phyloP scores from a whole-genome alignment of 2,329 filamentous ascomycete species.

The Geosmithia morbida region DNA sequence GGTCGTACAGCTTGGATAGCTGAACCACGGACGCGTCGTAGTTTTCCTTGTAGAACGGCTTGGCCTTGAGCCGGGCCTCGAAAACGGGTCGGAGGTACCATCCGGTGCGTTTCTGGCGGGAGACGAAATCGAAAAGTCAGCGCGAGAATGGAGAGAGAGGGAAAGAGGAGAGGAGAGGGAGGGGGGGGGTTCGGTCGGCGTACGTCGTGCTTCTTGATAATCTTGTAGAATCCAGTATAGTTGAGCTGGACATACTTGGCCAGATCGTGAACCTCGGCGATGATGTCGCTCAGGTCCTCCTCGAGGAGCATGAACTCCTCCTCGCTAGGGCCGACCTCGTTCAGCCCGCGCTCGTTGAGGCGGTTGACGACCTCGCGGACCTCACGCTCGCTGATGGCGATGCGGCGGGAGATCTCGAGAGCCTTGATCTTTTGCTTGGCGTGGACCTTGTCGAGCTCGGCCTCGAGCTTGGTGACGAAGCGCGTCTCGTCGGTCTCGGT shows the following conservation, averaged over 20 bases:
- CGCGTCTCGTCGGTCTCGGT: constrained; percentile 79
- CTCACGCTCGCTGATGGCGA: constrained; percentile 76
- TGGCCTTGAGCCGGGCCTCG: constrained; percentile 82
- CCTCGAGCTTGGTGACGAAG: constrained; percentile 78
- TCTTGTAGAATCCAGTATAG: constrained; percentile 98
- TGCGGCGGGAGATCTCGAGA: constrained; percentile 85
- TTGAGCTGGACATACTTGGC: constrained; percentile 98
- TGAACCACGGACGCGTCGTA: constrained; percentile 94
- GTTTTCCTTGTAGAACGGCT: constrained; percentile 98
- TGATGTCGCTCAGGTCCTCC: constrained; percentile 92
- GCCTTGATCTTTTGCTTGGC: constrained; percentile 96
- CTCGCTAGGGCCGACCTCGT: constrained; percentile 53
- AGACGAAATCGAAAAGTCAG: neutral
- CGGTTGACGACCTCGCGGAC: constrained; percentile 76
- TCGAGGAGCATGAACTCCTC: constrained; percentile 91
- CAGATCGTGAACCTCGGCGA: constrained; percentile 94
- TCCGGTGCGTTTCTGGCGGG: constrained; percentile 70
- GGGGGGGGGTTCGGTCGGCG: constrained; percentile 12
- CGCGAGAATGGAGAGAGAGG: neutral
- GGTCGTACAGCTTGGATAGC: constrained; percentile 87
- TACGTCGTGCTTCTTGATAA: constrained; percentile 98
- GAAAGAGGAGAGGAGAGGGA: neutral
- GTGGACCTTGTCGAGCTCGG: constrained; percentile 93
- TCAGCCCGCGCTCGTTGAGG: constrained; percentile 47
- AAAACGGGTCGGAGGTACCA: constrained; percentile 96